Base-by-base conservation (phyloP, 1,284 basidiomycete species). In the Xerocomus cyaneibrunnescens region DNA sequence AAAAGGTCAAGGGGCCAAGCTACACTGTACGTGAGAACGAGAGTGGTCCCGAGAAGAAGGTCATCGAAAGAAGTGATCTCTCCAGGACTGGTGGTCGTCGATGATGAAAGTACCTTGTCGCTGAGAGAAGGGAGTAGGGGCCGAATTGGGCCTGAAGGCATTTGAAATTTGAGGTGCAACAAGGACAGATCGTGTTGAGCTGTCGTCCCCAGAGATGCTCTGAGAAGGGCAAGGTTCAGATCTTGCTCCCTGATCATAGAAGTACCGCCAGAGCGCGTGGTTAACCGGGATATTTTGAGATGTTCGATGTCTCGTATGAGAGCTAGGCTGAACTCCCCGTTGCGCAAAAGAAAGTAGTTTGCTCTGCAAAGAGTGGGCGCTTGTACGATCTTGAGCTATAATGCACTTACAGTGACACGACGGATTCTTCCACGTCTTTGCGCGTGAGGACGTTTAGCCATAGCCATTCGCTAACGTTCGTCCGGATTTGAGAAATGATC, bases 1-100 rank as follows among this genome's bases (percentile, higher is more conserved):
- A 96, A 94, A 30, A 95, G 82, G 67, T 96, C 92, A 41, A 96
- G 78, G 0, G 94, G 93, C 88, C 92, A 96, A 0, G 83, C 73
- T 22, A 93, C 82, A 8, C 69, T 74, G 64, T 91, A 92, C 2
- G 78, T 80, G 23, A 94, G 76, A 3, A 76, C 70, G 21, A 92
- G 72, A 0, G 87, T 83, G 0, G 89, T 89, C n/a, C 92, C 92
- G 27, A 94, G 79, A 3, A 94, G 76, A 42, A 85, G 77, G 44
- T 88, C 83, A 45, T 85, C 81, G 65, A 94, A 94, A 10, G 78
- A 68, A 0, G 79, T 75, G 47, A 71, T 61, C 56, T 78, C 78
- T 21, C 69, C 54, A 23, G 66, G 56, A 39, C 62, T 66, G 27
- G 62, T 62, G 57, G 57, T 56, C 50, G 70, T 59, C 49, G 71